Percentiles rank a stretch among this genome's conserved stretches.
Evolutionary conservation across 2,329 filamentous ascomycete species (phyloP).

Genomic region (Fusarium sterilihyphosum): DNA sequence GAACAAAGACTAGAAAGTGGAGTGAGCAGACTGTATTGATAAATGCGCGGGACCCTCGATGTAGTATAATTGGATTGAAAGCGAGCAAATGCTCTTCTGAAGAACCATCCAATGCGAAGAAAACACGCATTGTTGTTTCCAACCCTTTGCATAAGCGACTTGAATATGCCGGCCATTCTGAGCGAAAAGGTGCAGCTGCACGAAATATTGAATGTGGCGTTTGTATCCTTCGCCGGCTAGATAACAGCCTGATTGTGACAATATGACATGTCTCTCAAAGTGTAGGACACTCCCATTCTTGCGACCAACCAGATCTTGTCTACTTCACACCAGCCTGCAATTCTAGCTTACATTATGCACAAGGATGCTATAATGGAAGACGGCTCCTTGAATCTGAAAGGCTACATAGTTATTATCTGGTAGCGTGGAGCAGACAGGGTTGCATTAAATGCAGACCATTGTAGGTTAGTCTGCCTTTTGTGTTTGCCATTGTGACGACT

Average conservation of each 20-base stretch:
- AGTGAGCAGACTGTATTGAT: not conserved
- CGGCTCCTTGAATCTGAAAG: not conserved
- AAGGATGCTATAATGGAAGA: fast-evolving
- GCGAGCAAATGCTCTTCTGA: not conserved
- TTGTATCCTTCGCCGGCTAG: not conserved
- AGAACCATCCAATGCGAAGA: not conserved
- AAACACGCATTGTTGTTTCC: not conserved
- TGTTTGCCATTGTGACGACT: not conserved
- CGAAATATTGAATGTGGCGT: not conserved
- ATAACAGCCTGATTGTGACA: not conserved
- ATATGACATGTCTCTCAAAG: too few relatives aligned
- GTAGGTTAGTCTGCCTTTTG: not conserved
- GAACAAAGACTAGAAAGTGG: fast-evolving
- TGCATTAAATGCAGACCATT: not conserved
- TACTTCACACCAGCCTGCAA: not conserved
- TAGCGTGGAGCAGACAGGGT: not conserved
- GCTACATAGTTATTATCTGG: not conserved
- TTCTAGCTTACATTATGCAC: fast-evolving
- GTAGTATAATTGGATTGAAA: not conserved
- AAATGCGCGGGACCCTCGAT: not conserved
- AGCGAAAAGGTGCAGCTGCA: not conserved
- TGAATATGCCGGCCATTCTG: fast-evolving
- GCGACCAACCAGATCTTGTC: not conserved
- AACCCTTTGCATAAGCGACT: not conserved
- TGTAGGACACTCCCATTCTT: too few relatives aligned